phyloP scores from a whole-genome alignment of 2,329 filamentous ascomycete genomes.

The Plenodomus tracheiphilus region DNA sequence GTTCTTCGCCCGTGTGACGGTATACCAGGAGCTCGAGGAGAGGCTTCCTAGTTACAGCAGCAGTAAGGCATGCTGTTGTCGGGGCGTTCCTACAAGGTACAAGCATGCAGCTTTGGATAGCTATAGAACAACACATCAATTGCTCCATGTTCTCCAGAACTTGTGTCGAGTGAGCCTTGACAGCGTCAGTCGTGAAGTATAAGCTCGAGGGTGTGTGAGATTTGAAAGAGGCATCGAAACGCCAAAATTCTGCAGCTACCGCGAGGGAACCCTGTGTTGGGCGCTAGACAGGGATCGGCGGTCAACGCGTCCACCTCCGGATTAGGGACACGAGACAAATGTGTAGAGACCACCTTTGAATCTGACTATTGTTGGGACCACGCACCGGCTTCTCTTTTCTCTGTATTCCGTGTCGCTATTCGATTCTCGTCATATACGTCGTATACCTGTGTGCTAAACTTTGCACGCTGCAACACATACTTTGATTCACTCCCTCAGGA shows the following conservation, averaged over 20 bases:
- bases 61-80: constrained; percentile 55
- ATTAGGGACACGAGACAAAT: constrained; percentile 38
- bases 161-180: neutral
- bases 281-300: constrained; percentile 30
- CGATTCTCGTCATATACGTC: neutral
- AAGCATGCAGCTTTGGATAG: neutral
- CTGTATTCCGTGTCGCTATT: neutral
- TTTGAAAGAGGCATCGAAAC: neutral
- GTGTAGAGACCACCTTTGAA: constrained; percentile 4
- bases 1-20: constrained; percentile 77
- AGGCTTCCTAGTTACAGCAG: constrained; percentile 63
- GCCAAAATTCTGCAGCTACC: constrained; percentile 26
- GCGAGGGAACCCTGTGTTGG: constrained; percentile 6
- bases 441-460: no score
- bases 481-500: constrained; percentile 25
- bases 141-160: neutral
- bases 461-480: constrained; percentile 7
- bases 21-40: constrained; percentile 78
- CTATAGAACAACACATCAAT: constrained; percentile 4
- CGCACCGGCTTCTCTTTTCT: neutral
- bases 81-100: constrained; percentile 46
- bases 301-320: constrained; percentile 18
- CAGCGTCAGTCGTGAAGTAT: neutral
- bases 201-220: neutral
- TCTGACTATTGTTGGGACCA: constrained; percentile 8